A percentile compares a stretch with the other conserved stretches of the same genome.
Evolutionary conservation across 495 filamentous ascomycete species (phyloP).

Genomic region (Penicillium verhagenii): DNA sequence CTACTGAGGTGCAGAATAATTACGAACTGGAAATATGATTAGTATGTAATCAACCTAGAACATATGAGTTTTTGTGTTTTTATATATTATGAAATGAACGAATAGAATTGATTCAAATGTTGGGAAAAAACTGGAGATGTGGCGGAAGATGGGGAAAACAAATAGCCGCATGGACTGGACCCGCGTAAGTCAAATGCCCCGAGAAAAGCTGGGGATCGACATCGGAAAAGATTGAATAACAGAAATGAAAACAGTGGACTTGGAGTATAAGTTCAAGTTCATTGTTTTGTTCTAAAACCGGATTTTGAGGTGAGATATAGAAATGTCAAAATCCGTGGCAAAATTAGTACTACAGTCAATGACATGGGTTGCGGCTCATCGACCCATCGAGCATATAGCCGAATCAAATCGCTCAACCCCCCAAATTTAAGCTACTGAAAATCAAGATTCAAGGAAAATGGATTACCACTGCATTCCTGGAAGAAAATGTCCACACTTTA

Average conservation of each 20-base stretch:
- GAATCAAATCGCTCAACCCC: neutral
- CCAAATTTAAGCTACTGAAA: neutral
- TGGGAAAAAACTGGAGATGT: neutral
- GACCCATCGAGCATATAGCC: neutral
- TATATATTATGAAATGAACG: no score
- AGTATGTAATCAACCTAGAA: no score
- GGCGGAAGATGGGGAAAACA: constrained; percentile 9
- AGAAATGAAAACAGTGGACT: neutral
- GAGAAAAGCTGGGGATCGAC: neutral
- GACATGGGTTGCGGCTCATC: neutral
- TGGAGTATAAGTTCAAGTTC: neutral
- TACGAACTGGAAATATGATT: no score
- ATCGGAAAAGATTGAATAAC: neutral
- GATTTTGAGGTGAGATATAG: neutral
- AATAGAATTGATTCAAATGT: no score
- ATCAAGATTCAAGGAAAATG: constrained; percentile 14
- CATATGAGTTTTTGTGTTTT: no score
- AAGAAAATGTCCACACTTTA: constrained; percentile 45
- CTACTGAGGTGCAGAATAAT: no score
- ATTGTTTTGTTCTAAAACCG: neutral
- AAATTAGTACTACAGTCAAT: neutral
- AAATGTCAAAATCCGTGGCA: neutral
- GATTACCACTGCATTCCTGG: constrained; percentile 29
- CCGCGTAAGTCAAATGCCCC: constrained; percentile 1
- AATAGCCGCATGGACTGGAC: constrained; percentile 6